Conservation (phyloP, 2,329 filamentous ascomycete genomes). For the Bipolaris zeicola region DNA sequence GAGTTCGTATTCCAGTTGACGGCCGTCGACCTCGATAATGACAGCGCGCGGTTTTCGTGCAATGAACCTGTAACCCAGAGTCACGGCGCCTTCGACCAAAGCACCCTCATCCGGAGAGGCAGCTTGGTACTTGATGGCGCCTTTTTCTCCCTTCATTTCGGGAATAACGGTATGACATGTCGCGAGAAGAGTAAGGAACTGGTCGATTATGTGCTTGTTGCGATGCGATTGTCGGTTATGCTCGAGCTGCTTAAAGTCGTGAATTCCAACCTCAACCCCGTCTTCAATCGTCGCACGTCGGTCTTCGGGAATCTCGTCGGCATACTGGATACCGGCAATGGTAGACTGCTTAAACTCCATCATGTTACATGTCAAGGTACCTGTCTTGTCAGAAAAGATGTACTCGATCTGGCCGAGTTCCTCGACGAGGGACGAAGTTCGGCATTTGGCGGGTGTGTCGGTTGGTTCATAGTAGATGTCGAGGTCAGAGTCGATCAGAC, state of each 20-base stretch:
- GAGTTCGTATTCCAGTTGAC: conserved; percentile 80
- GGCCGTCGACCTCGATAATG: conserved; percentile 75
- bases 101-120: conserved; percentile 97
- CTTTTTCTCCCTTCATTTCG: conserved; percentile 79
- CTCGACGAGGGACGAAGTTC: conserved; percentile 94
- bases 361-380: conserved; percentile 95
- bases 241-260: conserved; percentile 78
- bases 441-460: conserved; percentile 92
- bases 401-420: conserved; percentile 98
- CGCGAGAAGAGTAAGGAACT: conserved; percentile 84
- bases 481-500: conserved; percentile 94
- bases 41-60: conserved; percentile 89
- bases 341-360: conserved; percentile 98
- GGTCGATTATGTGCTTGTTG: conserved; percentile 68
- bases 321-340: conserved; percentile 92
- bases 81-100: conserved; percentile 87
- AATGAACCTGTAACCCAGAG: conserved; percentile 85
- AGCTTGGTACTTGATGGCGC: conserved; percentile 93
- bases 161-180: conserved; percentile 98
- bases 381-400: conserved; percentile 98
- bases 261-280: conserved; percentile 76
- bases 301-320: conserved; percentile 90
- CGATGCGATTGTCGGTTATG: conserved; percentile 70
- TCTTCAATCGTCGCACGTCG: conserved; percentile 79
- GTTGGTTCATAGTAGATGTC: conserved; percentile 98